Percentiles rank a stretch among this genome's conserved stretches.
Evolutionary conservation across 129 eudicot species (phyloP).

Genomic region (Flaveria brownii): DNA sequence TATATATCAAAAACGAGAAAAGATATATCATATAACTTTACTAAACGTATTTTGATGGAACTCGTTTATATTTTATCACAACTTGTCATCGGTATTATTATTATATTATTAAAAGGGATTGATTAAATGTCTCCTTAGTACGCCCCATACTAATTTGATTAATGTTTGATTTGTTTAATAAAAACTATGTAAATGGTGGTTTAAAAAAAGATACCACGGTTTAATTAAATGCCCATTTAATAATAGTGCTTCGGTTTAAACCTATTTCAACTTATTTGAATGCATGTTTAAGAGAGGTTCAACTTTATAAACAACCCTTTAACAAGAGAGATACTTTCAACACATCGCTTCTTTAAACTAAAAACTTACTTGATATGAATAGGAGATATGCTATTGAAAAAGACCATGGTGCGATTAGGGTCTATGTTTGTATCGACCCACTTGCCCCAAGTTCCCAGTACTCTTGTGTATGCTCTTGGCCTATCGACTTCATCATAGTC

Average conservation of each 20-base stretch:
- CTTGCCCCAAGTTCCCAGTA: conserved; percentile 71
- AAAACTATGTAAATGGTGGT: too few species aligned
- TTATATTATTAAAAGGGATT: too few species aligned
- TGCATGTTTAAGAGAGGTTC: too few species aligned
- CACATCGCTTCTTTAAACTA: background rate
- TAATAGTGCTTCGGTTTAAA: too few species aligned
- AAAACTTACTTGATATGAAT: conserved; percentile 78
- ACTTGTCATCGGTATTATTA: background rate
- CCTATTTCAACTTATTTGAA: too few species aligned
- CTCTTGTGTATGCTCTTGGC: conserved; percentile 61
- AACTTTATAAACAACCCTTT: too few species aligned
- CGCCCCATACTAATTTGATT: too few species aligned
- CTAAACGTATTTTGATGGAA: background rate
- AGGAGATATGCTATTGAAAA: conserved; percentile 97
- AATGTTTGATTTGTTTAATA: too few species aligned
- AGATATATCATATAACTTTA: background rate
- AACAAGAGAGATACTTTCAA: too few species aligned
- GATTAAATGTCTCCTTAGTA: too few species aligned
- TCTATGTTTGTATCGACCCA: conserved; percentile 73
- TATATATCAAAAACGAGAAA: background rate
- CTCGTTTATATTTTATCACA: background rate
- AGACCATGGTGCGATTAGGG: conserved; percentile 67
- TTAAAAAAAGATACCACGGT: too few species aligned
- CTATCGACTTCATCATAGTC: conserved; percentile 84
- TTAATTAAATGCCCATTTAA: too few species aligned